Evolutionary conservation across 257 asterid species (phyloP).

Genomic region (Fraxinus anomala): DNA sequence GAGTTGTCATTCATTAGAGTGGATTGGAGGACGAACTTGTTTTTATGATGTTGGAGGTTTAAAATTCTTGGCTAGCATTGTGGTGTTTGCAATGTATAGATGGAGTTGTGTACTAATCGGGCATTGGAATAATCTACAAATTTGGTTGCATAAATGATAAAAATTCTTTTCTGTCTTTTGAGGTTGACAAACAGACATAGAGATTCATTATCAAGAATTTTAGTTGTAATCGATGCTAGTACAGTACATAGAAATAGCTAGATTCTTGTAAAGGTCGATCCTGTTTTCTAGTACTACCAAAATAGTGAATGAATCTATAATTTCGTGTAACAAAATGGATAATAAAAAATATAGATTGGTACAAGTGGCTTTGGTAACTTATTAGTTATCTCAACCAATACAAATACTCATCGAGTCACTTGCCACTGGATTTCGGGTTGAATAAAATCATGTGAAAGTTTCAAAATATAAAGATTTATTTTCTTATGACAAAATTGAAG

Average conservation of each 20-base stretch:
- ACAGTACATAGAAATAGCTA: not conserved
- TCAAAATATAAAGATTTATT: no score
- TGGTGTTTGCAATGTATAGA: constrained; percentile 18
- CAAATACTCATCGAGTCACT: no score
- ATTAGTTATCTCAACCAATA: no score
- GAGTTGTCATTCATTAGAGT: constrained; percentile 20
- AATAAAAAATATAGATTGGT: no score
- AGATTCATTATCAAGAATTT: constrained; percentile 26
- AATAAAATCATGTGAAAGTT: no score
- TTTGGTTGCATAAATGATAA: constrained; percentile 32
- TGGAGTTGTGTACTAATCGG: not conserved
- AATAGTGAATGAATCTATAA: no score
- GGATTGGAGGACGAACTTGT: no score
- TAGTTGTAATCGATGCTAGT: constrained; percentile 12
- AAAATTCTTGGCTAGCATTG: not conserved
- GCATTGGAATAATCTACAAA: constrained; percentile 36
- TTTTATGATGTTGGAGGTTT: not conserved
- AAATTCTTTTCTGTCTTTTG: constrained; percentile 10
- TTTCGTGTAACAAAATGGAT: no score
- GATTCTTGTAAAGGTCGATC: constrained; percentile 31
- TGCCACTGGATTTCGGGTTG: no score
- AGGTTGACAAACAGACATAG: constrained; percentile 17
- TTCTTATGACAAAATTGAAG: no score
- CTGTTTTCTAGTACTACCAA: not conserved
- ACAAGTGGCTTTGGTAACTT: no score